Evolutionary conservation across 2,329 filamentous ascomycete genomes (phyloP), one percentile per base, ranked within the genome.

Genomic region (Penicillium brevicompactum): DNA sequence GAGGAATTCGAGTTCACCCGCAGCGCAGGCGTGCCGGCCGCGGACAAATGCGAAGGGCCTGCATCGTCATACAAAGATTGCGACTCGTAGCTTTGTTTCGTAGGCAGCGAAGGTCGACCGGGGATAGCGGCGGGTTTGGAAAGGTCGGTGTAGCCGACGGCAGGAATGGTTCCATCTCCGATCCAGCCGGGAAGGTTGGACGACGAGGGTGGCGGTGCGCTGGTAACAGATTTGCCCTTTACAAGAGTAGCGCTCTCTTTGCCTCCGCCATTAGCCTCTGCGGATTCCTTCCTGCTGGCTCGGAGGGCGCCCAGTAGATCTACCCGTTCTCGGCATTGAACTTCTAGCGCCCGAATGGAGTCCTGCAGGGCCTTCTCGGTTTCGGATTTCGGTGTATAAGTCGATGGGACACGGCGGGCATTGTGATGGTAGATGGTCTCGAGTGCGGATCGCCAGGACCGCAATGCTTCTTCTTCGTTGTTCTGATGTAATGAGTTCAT

Each of bases 321-420:
- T 48, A 97, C 91, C 46, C 92, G 85, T 75, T 97, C 93, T 73
- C 94, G 93, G 74, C 92, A 97, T 75, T 97, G 93, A 59, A 92
- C 72, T 70, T 97, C 92, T 68, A 97, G 83, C 67, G 92, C 84
- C 55, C 86, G 85, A 57, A 97, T 76, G 46, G 92, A 95, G 53
- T 94, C 89, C 51, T 90, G 83, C 53, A 97, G 76, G 2, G 91
- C 87, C 66, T 85, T 88, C 70, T 97, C 93, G 1, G 91, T 95
- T 74, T 95, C 91, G 48, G 86, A 88, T 67, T 86, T 86, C 18
- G 91, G 87, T 11, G 81, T 79, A 69, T 90, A 90, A 59, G 82
- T 86, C 45, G 86, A 80, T 44, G 89, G 84, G 41, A 90, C 81
- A 68, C 87, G 87, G 71, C 88, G 90, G 55, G 90, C 86, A 72